These are phyloP conservation scores for Piloderma croceum DNA, from an alignment of 768 basidiomycete species.

Conservation along the genomic window DNA sequence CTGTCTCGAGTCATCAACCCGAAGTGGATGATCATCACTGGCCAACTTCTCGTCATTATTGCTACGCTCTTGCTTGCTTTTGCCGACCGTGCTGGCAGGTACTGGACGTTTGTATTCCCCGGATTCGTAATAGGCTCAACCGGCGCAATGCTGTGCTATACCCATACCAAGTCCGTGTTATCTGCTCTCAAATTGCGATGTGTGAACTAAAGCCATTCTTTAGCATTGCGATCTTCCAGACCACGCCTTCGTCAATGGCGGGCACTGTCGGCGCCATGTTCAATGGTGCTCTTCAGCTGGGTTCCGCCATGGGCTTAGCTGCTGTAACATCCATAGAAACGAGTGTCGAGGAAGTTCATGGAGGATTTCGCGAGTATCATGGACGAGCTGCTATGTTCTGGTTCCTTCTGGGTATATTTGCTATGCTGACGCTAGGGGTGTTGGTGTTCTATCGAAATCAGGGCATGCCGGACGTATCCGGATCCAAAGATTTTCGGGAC, in stretches of 20 bases:
- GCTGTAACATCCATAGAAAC: constrained; percentile 44
- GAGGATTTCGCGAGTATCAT: constrained; percentile 25
- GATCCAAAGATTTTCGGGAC: too few species aligned
- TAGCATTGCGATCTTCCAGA: constrained; percentile 48
- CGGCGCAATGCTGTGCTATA: constrained; percentile 41
- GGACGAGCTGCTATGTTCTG: constrained; percentile 43
- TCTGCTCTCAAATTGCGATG: neutral
- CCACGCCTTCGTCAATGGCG: constrained; percentile 41
- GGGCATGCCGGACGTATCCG: too few species aligned
- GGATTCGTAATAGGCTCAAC: constrained; percentile 43
- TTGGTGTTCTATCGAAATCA: too few species aligned
- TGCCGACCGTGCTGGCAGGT: constrained; percentile 34
- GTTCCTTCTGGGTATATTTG: constrained; percentile 39
- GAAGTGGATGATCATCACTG: constrained; percentile 44
- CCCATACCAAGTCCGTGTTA: constrained; percentile 41
- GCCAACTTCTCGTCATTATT: constrained; percentile 31
- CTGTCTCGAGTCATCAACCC: constrained; percentile 29
- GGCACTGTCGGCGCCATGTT: constrained; percentile 54
- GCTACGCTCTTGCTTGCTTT: constrained; percentile 39
- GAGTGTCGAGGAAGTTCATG: constrained; percentile 32
- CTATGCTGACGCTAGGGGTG: too few species aligned
- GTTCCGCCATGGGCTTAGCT: constrained; percentile 46
- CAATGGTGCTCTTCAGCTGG: constrained; percentile 48
- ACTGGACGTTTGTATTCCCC: constrained; percentile 46
- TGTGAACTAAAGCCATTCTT: neutral